Percentiles rank a stretch among this genome's conserved stretches.
Conservation (phyloP, 2,329 filamentous ascomycete species). For the Cryphonectria japonica region DNA sequence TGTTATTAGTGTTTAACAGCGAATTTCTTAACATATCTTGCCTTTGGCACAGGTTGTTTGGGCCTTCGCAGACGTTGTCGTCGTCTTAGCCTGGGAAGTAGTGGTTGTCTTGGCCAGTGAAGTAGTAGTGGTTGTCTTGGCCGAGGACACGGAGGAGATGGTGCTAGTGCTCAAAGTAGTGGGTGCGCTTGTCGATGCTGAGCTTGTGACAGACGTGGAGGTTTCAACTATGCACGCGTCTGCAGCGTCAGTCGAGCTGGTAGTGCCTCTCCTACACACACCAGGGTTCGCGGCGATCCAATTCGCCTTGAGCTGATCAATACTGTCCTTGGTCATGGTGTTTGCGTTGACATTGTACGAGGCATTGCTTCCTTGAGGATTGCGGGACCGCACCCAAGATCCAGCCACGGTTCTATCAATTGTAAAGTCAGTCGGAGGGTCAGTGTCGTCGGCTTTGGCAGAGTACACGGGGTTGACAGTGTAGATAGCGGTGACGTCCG, state of each 20-base stretch:
- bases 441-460: background rate
- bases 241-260: no score
- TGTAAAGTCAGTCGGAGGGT: background rate
- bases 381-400: background rate
- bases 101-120: background rate
- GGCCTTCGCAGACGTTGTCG: background rate
- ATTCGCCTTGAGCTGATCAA: background rate
- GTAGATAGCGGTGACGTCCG: no score
- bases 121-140: background rate
- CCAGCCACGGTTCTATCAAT: background rate
- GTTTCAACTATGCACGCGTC: background rate
- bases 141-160: background rate
- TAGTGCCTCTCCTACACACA: no score
- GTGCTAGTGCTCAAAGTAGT: background rate
- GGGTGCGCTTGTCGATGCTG: background rate
- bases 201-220: background rate
- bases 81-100: no score
- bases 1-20: no score
- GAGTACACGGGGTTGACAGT: no score
- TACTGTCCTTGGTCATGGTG: background rate
- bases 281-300: no score
- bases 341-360: background rate
- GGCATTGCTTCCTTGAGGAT: background rate
- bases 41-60: background rate
- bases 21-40: background rate